These are phyloP conservation scores for Neonectria magnoliae DNA, from an alignment of 2,329 filamentous ascomycete genomes.

Conservation along the genomic window DNA sequence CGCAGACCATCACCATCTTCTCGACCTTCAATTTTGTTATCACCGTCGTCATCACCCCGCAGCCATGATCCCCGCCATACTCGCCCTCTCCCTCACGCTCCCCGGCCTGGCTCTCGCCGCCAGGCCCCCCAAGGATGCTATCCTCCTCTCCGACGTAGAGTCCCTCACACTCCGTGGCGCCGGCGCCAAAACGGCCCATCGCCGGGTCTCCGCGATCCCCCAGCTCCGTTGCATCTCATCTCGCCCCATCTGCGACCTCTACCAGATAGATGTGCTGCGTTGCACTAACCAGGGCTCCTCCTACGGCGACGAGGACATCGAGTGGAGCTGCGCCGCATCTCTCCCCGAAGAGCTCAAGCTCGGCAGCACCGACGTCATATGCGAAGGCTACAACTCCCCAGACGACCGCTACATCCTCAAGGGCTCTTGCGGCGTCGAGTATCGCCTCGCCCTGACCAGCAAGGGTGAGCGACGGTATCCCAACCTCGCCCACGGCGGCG, in stretches of 20 bases:
- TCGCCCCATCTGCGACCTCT: slow-evolving; percentile 71
- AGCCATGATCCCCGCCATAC: slow-evolving; percentile 43
- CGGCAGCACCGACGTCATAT: slow-evolving; percentile 88
- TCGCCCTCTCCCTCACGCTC: slow-evolving; percentile 38
- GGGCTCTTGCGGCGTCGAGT: slow-evolving; percentile 93
- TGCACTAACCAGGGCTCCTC: slow-evolving; percentile 87
- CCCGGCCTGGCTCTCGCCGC: slow-evolving; percentile 40
- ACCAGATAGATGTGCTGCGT: slow-evolving; percentile 83
- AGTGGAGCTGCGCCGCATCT: slow-evolving; percentile 85
- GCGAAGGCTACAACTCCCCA: slow-evolving; percentile 82
- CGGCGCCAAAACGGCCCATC: slow-evolving; percentile 73
- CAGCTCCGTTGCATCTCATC: slow-evolving; percentile 82
- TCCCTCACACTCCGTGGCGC: slow-evolving; percentile 79
- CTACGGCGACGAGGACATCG: slow-evolving; percentile 82
- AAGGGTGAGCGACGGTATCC: slow-evolving; percentile 79
- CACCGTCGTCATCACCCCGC: slow-evolving; percentile 19
- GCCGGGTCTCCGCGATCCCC: slow-evolving; percentile 79
- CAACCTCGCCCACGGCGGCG: slow-evolving; percentile 54
- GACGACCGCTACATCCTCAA: slow-evolving; percentile 89
- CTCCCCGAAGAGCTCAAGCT: slow-evolving; percentile 73
- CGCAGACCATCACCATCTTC: neutral
- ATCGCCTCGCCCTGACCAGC: slow-evolving; percentile 80
- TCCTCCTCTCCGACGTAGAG: slow-evolving; percentile 72
- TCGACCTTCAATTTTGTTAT: neutral
- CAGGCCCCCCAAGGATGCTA: slow-evolving; percentile 58